Conservation (phyloP, 164 flowering plant species). For the Aristolochia californica region DNA sequence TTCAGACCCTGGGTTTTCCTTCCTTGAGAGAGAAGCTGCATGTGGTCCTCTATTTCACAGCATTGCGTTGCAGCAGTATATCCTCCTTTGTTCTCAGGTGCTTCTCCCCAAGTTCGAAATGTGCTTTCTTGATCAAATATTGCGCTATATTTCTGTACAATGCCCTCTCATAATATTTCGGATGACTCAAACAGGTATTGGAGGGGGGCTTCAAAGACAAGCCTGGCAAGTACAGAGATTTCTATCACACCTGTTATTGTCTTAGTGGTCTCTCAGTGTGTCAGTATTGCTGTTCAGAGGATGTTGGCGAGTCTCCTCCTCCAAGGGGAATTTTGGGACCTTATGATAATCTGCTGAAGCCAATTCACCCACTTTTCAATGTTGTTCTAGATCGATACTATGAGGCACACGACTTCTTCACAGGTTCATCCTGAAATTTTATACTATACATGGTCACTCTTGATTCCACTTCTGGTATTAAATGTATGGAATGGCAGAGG, state of each 20-base stretch:
- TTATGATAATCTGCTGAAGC: constrained; percentile 65
- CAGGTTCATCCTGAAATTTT: constrained; percentile 1
- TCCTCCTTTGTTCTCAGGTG: constrained; percentile 88
- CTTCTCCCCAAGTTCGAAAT: not conserved
- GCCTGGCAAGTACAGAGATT: constrained; percentile 71
- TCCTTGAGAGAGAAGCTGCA: constrained; percentile 20
- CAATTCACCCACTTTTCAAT: constrained; percentile 66
- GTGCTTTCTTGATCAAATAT: not conserved
- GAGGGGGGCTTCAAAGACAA: constrained; percentile 86
- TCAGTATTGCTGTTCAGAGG: constrained; percentile 46
- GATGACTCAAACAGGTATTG: constrained; percentile 22
- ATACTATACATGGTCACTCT: not conserved
- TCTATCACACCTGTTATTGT: constrained; percentile 86
- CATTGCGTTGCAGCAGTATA: constrained; percentile 64
- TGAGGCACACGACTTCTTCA: constrained; percentile 21
- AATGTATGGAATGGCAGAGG: too few species aligned
- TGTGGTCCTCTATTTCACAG: constrained; percentile 54
- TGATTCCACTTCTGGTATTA: too few species aligned
- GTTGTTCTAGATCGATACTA: constrained; percentile 38
- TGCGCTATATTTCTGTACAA: not conserved
- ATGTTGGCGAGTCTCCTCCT: constrained; percentile 41
- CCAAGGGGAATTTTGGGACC: constrained; percentile 56
- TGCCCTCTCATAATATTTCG: not conserved
- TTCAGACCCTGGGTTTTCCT: constrained; percentile 30
- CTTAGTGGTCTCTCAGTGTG: constrained; percentile 76